Percentiles rank a stretch among this genome's conserved stretches.
Conservation (phyloP, 129 eudicot genomes). For the Saussurea involucrata region DNA sequence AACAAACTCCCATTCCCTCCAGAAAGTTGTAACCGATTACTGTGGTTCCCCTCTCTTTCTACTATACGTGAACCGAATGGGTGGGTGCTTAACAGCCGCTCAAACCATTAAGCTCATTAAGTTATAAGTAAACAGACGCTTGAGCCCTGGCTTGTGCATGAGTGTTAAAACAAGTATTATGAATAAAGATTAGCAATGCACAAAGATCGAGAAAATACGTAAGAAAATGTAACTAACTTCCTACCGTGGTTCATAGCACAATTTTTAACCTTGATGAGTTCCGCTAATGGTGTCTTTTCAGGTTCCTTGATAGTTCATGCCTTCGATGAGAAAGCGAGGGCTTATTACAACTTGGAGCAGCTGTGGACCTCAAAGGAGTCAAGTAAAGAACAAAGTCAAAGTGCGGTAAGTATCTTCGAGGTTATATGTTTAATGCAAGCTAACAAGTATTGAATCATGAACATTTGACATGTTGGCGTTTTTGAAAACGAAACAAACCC, state of each 20-base stretch:
- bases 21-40: too few relatives aligned
- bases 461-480: background rate
- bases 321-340: constrained; percentile 90
- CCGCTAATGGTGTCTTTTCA: constrained; percentile 4
- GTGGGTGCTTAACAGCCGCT: too few relatives aligned
- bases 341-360: constrained; percentile 84
- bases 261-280: background rate
- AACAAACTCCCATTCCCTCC: too few relatives aligned
- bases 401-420: background rate
- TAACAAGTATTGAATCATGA: background rate
- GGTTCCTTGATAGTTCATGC: constrained; percentile 86
- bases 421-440: background rate
- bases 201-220: too few relatives aligned
- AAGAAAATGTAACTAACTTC: background rate
- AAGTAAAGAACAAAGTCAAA: constrained; percentile 35
- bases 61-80: too few relatives aligned
- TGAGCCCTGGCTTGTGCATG: background rate
- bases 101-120: too few relatives aligned
- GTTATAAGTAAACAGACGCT: too few relatives aligned
- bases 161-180: background rate
- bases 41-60: too few relatives aligned
- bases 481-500: background rate
- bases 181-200: background rate
- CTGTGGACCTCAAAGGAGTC: constrained; percentile 56
- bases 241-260: background rate